Evolutionary conservation across 148 eudicot genomes (phyloP), one percentile per base, ranked within the genome.

Genomic region (Arctostaphylos glauca): DNA sequence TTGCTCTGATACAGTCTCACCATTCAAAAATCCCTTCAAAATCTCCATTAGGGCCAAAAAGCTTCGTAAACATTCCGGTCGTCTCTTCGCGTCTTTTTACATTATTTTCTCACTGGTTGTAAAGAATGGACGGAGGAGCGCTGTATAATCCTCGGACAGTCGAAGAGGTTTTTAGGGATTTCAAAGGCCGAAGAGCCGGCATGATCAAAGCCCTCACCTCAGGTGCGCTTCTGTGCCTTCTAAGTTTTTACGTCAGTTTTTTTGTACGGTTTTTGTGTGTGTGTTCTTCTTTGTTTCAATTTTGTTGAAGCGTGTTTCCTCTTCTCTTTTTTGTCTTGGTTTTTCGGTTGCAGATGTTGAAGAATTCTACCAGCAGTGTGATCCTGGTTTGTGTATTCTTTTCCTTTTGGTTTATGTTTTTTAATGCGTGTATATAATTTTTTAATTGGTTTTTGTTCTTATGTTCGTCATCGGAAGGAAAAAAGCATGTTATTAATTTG

Each of bases 131-230:
- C 54, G 78, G 82, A 49, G 90, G 84, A 55, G 88, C 83, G n/a
- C 84, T 75, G 81, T 84, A 87, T 67, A 91, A 88, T 81, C 92
- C 92, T 21, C 83, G 92, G 6, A 89, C 93, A 3, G 93, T 91
- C 3, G 93, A 91, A 82, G 90, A 91, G 56, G 92, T 91, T 58
- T 91, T 91, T 72, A 91, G 88, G 90, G 93, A 91, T 83, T 89
- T 91, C 79, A 91, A 88, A 83, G 92, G 90, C 46, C 89, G 93
- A 19, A 85, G 90, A 59, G 84, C 92, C 77, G 93, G 84, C 31
- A 81, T 91, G 56, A 82, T 91, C 59, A 91, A 88, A 77, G 93
- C 93, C 84, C 93, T 91, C 70, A 89, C 93, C 70, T 41, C 81
- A 3, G 93, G 92, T 91, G 60, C 15, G 73, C 43, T 71, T n/a